Evolutionary conservation across 257 asterid species (phyloP).

Genomic region (Paulownia fortunei): DNA sequence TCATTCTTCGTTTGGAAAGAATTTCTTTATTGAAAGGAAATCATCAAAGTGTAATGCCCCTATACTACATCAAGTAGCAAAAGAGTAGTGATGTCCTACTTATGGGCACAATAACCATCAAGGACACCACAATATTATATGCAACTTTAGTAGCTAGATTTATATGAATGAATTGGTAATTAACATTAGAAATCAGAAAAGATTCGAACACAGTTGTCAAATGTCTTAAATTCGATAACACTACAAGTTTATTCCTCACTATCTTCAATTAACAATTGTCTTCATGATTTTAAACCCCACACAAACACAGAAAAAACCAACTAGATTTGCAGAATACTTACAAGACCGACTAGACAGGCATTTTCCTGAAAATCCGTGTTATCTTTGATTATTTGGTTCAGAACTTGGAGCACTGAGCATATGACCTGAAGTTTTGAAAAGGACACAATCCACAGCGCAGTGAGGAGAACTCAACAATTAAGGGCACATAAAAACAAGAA

Average conservation of each 20-base stretch:
- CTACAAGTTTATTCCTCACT: constrained; percentile 1
- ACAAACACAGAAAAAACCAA: constrained; percentile 11
- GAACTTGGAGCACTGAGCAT: constrained; percentile 91
- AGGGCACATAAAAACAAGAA: constrained; percentile 27
- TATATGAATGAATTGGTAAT: neutral
- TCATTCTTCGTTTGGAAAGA: neutral
- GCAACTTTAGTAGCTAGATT: neutral
- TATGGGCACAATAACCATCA: neutral
- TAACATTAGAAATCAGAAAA: neutral
- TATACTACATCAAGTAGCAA: neutral
- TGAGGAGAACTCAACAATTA: constrained; percentile 1
- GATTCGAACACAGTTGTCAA: neutral
- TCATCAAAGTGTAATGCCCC: neutral
- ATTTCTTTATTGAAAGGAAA: neutral
- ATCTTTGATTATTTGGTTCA: constrained; percentile 89
- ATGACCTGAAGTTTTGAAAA: constrained; percentile 56
- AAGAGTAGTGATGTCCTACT: neutral
- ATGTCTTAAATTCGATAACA: neutral
- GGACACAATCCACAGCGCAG: constrained; percentile 19
- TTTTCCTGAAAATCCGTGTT: constrained; percentile 92
- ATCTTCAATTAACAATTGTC: constrained; percentile 7
- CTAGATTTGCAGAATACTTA: constrained; percentile 53
- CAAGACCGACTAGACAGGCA: constrained; percentile 98
- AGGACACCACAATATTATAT: neutral
- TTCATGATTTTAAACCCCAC: constrained; percentile 18